These are phyloP conservation scores for Bipolaris zeicola DNA, from an alignment of 2,329 filamentous ascomycete genomes.

Conservation along the genomic window DNA sequence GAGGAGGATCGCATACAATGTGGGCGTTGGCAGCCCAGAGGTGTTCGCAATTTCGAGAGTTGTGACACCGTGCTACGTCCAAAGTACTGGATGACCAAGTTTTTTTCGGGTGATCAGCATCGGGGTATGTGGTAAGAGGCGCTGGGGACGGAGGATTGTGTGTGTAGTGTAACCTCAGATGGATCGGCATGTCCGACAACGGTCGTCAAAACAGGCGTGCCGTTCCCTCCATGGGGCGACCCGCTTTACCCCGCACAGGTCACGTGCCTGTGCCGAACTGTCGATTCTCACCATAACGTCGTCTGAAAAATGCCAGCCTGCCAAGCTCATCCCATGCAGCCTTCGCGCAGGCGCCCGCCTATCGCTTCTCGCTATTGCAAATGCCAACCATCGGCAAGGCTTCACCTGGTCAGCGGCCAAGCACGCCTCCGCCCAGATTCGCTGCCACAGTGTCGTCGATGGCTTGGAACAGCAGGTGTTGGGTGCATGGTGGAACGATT, in stretches of 20 bases:
- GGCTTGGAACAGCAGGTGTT: conserved; percentile 23
- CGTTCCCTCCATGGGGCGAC: conserved; percentile 1
- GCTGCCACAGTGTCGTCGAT: conserved; percentile 15
- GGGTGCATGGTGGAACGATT: conserved; percentile 17
- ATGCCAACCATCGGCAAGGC: conserved; percentile 26
- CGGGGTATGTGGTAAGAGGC: not conserved
- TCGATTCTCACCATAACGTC: conserved; percentile 7
- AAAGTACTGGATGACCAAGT: too few species aligned
- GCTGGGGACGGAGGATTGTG: too few species aligned
- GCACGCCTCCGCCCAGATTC: conserved; percentile 25
- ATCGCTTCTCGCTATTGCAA: conserved; percentile 2
- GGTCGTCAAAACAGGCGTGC: conserved; percentile 6
- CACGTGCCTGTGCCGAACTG: conserved; percentile 11
- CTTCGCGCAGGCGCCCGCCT: conserved; percentile 13
- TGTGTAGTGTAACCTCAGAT: not conserved
- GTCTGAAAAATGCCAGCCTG: conserved; percentile 6
- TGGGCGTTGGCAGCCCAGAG: not conserved
- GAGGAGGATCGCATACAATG: not conserved
- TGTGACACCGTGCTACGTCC: too few species aligned
- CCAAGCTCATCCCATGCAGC: conserved; percentile 21
- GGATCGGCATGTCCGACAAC: not conserved
- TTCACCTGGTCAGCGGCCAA: conserved; percentile 27
- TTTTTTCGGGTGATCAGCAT: not conserved
- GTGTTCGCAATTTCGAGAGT: too few species aligned
- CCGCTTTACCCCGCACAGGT: conserved; percentile 24